Evolutionary conservation across 352 stramenopile species (phyloP).

Genomic region (Phytopythium montanum): DNA sequence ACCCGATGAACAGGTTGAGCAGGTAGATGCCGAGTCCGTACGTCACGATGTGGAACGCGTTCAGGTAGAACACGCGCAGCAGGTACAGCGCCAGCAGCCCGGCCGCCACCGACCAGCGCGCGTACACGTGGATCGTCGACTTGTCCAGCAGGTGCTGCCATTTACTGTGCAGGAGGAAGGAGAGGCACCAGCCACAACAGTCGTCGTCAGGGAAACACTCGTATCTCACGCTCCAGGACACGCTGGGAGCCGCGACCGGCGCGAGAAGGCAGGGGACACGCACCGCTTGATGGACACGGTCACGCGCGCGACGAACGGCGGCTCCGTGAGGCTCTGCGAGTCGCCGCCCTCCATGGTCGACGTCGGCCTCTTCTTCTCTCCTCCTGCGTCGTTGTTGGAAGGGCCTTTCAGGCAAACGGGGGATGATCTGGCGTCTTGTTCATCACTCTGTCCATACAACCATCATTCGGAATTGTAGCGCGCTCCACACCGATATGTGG

Average conservation of each 20-base stretch:
- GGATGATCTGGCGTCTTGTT: no score
- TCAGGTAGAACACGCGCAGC: slow-evolving; percentile 89
- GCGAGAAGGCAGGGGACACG: neutral
- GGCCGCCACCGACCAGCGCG: slow-evolving; percentile 89
- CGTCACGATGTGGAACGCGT: slow-evolving; percentile 98
- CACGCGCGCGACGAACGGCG: slow-evolving; percentile 74
- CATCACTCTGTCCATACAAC: no score
- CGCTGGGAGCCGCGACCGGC: neutral
- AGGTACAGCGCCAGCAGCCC: slow-evolving; percentile 91
- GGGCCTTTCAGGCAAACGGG: no score
- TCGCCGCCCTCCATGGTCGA: slow-evolving; percentile 44
- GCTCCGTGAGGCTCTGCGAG: slow-evolving; percentile 65
- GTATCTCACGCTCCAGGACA: neutral
- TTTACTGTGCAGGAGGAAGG: no score
- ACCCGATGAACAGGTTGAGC: slow-evolving; percentile 99
- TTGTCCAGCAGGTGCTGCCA: slow-evolving; percentile 98
- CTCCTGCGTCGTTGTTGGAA: neutral
- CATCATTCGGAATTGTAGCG: no score
- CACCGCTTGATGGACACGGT: slow-evolving; percentile 79
- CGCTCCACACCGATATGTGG: no score
- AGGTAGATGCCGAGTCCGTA: slow-evolving; percentile 99
- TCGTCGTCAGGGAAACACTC: neutral
- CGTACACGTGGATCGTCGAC: slow-evolving; percentile 95
- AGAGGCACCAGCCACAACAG: no score
- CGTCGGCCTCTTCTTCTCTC: neutral